Evolutionary conservation across 148 eudicot species (phyloP).

Genomic region (Camellia lanceoleosa): DNA sequence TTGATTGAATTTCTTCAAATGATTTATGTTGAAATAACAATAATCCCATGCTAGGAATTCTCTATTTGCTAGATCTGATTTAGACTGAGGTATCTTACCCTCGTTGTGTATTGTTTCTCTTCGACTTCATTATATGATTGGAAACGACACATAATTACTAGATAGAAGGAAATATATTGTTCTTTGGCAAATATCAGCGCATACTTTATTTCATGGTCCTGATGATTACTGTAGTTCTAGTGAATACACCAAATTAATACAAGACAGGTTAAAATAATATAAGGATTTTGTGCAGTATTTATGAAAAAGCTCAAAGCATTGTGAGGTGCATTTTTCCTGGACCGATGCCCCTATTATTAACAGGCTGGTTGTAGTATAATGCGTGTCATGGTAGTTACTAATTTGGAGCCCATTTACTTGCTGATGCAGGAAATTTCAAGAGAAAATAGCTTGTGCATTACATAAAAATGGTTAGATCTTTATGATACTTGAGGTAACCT

Average conservation of each 20-base stretch:
- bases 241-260: too few relatives aligned
- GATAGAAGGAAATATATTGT: background rate
- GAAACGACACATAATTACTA: background rate
- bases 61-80: constrained; percentile 43
- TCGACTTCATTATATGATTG: background rate
- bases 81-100: constrained; percentile 22
- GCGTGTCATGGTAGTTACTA: background rate
- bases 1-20: background rate
- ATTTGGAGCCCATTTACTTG: background rate
- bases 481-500: too few relatives aligned
- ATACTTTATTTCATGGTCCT: background rate
- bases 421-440: constrained; percentile 59
- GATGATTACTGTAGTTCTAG: too few relatives aligned
- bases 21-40: constrained; percentile 10
- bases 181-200: background rate
- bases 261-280: too few relatives aligned
- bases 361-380: background rate
- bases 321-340: background rate
- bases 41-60: constrained; percentile 48
- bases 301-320: background rate
- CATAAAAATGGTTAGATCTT: background rate
- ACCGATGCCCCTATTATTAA: too few relatives aligned
- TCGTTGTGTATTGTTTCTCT: background rate
- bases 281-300: too few relatives aligned
- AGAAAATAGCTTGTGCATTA: constrained; percentile 20